Evolutionary conservation across 768 basidiomycete genomes (phyloP), one percentile per base, ranked within the genome.

Genomic region (Brasilioporus rufonigricans): DNA sequence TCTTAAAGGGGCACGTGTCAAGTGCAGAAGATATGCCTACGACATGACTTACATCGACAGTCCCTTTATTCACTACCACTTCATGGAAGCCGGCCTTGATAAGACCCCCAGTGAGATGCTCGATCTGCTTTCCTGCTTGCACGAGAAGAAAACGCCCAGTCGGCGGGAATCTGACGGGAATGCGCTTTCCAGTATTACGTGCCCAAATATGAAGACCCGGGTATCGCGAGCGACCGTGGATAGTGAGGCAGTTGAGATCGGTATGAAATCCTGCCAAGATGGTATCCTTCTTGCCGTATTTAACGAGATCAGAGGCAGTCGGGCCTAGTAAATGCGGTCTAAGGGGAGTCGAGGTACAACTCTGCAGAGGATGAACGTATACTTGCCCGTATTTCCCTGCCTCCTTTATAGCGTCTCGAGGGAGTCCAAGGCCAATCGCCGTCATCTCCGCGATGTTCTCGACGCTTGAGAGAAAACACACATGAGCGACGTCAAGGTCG

Each of bases 61-160:
- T 96, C 18, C 79, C 81, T 21, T 84, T 81, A 52, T 91, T 97
- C 38, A 95, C 93, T 7, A 93, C 91, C 6, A 98, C 95, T 64
- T 98, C 95, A 62, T 98, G 95, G 67, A 81, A 96, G 5, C 95
- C 95, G 13, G 95, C 95, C 64, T 90, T 90, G 66, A 98, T 85
- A 27, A 95, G 73, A 0, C 95, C 89, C 16, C 87, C 89, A 23
- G 79, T 84, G 40, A 93, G 74, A 70, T 92, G 91, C 67, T 97
- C 95, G 12, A 98, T 80, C 67, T 98, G 95, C 71, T 94, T 96
- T 38, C 95, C 95, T 2, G 94, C 94, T 71, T 98, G 95, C 1
- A 98, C 92, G 14, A 98, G 81, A 32, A 98, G 79, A 66, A 86
- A 86, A 38, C 86, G 81, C 45, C 85, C 85, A 4, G 88, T 90